A percentile compares a stretch with the other conserved stretches of the same genome.
Evolutionary conservation across 192 early-diverging fungal species (phyloP).

Genomic region (Gaertneriomyces sp.): DNA sequence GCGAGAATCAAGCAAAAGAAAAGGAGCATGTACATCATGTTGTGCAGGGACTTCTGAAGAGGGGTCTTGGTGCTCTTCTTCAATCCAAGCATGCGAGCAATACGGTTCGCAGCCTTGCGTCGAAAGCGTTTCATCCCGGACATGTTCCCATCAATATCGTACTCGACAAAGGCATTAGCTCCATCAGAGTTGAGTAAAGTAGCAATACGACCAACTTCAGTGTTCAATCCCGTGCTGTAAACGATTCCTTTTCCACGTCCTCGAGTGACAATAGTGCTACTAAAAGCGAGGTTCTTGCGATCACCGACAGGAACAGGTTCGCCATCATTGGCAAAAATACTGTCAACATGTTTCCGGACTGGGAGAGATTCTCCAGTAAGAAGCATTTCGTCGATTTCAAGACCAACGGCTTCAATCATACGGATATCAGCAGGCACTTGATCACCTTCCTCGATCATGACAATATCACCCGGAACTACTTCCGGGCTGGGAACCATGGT

Average conservation of each 20-base stretch:
- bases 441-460: constrained; percentile 35
- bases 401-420: constrained; percentile 36
- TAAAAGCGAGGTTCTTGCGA: constrained; percentile 37
- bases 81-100: constrained; percentile 11
- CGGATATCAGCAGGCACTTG: constrained; percentile 36
- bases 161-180: background rate
- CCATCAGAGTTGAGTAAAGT: constrained; percentile 7
- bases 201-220: constrained; percentile 41
- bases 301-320: constrained; percentile 27
- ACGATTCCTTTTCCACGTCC: constrained; percentile 44
- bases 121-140: background rate
- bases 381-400: constrained; percentile 41
- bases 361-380: constrained; percentile 43
- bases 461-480: constrained; percentile 40
- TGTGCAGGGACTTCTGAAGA: constrained; percentile 34
- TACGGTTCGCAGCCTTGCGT: background rate
- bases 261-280: constrained; percentile 36
- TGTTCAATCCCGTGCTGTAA: constrained; percentile 31
- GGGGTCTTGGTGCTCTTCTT: constrained; percentile 37
- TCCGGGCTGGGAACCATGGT: constrained; percentile 25
- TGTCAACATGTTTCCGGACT: constrained; percentile 21
- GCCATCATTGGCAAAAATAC: background rate
- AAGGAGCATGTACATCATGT: constrained; percentile 43
- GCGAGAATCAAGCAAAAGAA: constrained; percentile 31
- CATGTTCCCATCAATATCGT: background rate